Percentiles rank a stretch among this genome's conserved stretches.
These are phyloP conservation scores for Calonectria fujianensis DNA, from an alignment of 2,329 filamentous ascomycete species.

Conservation along the genomic window DNA sequence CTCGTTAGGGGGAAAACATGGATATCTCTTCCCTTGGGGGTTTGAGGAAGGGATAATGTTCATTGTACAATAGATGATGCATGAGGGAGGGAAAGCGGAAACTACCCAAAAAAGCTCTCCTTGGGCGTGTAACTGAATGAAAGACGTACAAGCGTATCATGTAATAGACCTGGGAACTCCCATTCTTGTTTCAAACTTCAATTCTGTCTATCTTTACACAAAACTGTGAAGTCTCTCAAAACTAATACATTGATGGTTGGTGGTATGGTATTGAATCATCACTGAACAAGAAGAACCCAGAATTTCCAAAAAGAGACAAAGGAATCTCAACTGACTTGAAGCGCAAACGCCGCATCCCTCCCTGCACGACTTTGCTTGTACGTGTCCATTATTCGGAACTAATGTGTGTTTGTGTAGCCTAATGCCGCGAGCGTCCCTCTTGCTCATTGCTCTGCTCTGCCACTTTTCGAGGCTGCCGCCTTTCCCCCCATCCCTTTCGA, in stretches of 20 bases:
- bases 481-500: constrained; percentile 26
- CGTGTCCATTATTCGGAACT: constrained; percentile 39
- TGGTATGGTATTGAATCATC: constrained; percentile 24
- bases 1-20: constrained; percentile 9
- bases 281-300: constrained; percentile 5
- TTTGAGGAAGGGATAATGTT: constrained; percentile 7
- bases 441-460: constrained; percentile 31
- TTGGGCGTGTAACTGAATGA: constrained; percentile 35
- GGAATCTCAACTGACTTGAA: constrained; percentile 31
- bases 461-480: constrained; percentile 38
- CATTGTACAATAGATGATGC: constrained; percentile 47
- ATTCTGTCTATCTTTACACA: constrained; percentile 14
- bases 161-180: constrained; percentile 47
- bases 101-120: constrained; percentile 28
- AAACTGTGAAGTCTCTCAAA: constrained; percentile 16
- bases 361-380: constrained; percentile 33
- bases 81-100: constrained; percentile 23
- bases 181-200: constrained; percentile 27
- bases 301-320: constrained; percentile 10
- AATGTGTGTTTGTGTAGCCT: constrained; percentile 32
- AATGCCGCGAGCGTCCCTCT: constrained; percentile 27
- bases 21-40: constrained; percentile 12
- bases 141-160: constrained; percentile 38
- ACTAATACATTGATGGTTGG: background rate
- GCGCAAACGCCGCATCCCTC: constrained; percentile 25